Conservation (phyloP, 441 rosid genomes). For the Corymbia calophylla region DNA sequence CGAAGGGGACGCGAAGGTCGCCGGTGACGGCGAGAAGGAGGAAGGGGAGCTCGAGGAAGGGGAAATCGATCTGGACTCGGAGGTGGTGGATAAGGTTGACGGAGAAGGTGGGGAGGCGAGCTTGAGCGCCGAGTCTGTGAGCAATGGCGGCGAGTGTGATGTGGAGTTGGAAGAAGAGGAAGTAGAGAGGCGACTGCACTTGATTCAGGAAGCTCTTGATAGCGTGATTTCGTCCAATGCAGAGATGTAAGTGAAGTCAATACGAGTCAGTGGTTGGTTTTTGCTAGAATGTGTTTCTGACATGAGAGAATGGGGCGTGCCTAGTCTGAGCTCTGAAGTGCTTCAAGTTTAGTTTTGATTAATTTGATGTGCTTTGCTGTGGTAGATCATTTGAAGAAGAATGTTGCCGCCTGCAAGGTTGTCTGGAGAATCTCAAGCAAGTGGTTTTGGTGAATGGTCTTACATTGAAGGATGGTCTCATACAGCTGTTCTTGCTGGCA, state of each 20-base stretch:
- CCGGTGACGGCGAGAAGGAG: conserved; percentile 40
- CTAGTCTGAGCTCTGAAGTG: conserved; percentile 1
- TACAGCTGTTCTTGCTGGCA: conserved; percentile 43
- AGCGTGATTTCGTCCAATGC: conserved; percentile 44
- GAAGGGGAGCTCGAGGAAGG: conserved; percentile 96
- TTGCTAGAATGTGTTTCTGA: background rate
- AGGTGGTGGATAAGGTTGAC: conserved; percentile 17
- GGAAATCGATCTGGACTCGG: conserved; percentile 77
- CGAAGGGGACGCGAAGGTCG: conserved; percentile 26
- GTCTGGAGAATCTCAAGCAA: conserved; percentile 59
- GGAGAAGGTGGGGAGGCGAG: conserved; percentile 14
- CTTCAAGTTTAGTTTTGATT: conserved; percentile 6
- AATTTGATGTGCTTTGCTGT: conserved; percentile 3
- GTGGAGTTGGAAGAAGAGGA: conserved; percentile 14
- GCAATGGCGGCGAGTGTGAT: conserved; percentile 16
- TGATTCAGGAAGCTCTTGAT: conserved; percentile 46
- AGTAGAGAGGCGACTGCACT: conserved; percentile 28
- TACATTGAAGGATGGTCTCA: conserved; percentile 38
- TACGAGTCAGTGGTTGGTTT: background rate
- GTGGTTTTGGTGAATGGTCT: conserved; percentile 23
- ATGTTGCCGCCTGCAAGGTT: conserved; percentile 44
- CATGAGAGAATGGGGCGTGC: background rate
- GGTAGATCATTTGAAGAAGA: conserved; percentile 68
- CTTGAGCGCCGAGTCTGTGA: conserved; percentile 9
- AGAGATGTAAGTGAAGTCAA: conserved; percentile 53